Conservation (phyloP, 129 eudicot species). For the Gnaphalium uliginosum region DNA sequence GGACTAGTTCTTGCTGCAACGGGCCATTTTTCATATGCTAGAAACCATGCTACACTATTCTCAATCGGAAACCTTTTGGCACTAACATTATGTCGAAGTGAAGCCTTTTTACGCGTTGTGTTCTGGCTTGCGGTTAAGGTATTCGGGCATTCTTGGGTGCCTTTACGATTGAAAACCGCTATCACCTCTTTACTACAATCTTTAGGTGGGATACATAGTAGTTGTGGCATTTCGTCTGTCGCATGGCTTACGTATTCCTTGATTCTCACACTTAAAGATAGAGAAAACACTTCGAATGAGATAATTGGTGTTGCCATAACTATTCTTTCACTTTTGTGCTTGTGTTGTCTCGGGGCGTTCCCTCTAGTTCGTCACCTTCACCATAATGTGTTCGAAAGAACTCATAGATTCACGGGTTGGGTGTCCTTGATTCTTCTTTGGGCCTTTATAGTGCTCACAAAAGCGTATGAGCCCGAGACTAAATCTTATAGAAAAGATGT, state of each 20-base stretch:
- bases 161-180: slow-evolving; percentile 53
- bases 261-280: slow-evolving; percentile 53
- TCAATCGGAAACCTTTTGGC: slow-evolving; percentile 61
- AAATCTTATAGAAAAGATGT: slow-evolving; percentile 45
- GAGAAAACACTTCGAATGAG: slow-evolving; percentile 49
- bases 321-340: slow-evolving; percentile 48
- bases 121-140: slow-evolving; percentile 64
- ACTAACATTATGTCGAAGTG: slow-evolving; percentile 63
- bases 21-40: slow-evolving; percentile 50
- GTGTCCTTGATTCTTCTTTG: slow-evolving; percentile 53
- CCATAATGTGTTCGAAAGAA: slow-evolving; percentile 70
- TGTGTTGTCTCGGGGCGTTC: slow-evolving; percentile 58
- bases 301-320: slow-evolving; percentile 47
- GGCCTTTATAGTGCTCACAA: slow-evolving; percentile 54
- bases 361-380: slow-evolving; percentile 81
- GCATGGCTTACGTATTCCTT: slow-evolving; percentile 67
- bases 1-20: slow-evolving; percentile 59
- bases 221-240: slow-evolving; percentile 69
- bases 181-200: slow-evolving; percentile 61
- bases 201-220: slow-evolving; percentile 76
- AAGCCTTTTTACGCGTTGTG: slow-evolving; percentile 54
- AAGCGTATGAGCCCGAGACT: slow-evolving; percentile 43
- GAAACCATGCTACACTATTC: slow-evolving; percentile 54
- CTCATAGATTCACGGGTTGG: slow-evolving; percentile 74
- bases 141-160: slow-evolving; percentile 63